phyloP scores from a whole-genome alignment of 148 eudicot genomes.

The Cornus suecica region DNA sequence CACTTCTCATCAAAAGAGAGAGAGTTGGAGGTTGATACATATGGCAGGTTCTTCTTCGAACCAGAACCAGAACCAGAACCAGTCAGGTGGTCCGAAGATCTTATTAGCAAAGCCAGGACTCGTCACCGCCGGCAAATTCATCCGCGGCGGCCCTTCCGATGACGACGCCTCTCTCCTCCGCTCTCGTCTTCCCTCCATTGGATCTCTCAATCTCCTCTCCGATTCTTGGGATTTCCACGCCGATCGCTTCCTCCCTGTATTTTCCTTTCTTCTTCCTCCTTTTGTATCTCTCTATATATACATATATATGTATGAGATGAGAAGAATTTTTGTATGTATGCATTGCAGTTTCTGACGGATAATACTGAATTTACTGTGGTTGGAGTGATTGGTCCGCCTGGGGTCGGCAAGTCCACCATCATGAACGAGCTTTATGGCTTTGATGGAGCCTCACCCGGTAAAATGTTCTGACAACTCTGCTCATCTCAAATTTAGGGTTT shows the following conservation, averaged over 20 bases:
- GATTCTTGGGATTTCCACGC: slow-evolving; percentile 82
- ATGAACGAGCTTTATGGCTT: slow-evolving; percentile 87
- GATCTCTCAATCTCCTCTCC: slow-evolving; percentile 78
- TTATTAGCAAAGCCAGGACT: slow-evolving; percentile 74
- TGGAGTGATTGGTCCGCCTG: slow-evolving; percentile 86
- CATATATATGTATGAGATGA: too few relatives aligned
- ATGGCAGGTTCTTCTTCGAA: too few relatives aligned
- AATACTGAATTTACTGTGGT: slow-evolving; percentile 92
- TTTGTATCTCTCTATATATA: background rate
- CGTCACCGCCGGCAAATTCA: slow-evolving; percentile 47
- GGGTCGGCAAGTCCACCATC: slow-evolving; percentile 85
- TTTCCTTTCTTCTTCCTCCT: background rate
- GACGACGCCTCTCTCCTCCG: slow-evolving; percentile 53
- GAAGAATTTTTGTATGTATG: too few relatives aligned
- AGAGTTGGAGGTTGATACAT: too few relatives aligned
- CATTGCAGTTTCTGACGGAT: slow-evolving; percentile 84
- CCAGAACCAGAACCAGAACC: too few relatives aligned
- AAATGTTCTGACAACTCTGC: background rate
- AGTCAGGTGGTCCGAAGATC: slow-evolving; percentile 47
- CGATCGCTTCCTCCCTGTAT: slow-evolving; percentile 63
- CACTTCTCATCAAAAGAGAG: too few relatives aligned
- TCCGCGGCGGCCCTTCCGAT: slow-evolving; percentile 34
- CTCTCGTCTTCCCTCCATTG: slow-evolving; percentile 72
- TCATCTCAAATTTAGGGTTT: background rate
- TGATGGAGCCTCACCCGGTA: slow-evolving; percentile 79